Evolutionary conservation across 1,284 basidiomycete species (phyloP), one percentile per base, ranked within the genome.

Genomic region (Cryptococcus sp.): DNA sequence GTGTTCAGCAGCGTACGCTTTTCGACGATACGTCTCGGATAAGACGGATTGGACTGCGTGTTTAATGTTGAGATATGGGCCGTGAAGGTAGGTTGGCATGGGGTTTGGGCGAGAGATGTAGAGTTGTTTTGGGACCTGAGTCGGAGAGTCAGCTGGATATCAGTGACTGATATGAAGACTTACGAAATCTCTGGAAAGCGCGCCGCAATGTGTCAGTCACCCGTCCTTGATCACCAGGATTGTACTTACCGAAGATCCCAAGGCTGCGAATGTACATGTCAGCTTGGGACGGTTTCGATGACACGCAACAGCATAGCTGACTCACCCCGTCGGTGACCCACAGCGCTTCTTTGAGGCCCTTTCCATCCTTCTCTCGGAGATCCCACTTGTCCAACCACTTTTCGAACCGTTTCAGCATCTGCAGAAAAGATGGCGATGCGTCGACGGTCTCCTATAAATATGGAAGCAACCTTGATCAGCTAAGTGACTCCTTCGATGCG

Each of bases 361-460:
- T 71, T 23, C 60, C 65, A 49, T 72, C 70, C 30, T 35, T 13
- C 10, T 35, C 30, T 8, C 80, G 73, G 3, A 83, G 70, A 17
- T 72, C 73, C 64, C 81, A 80, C 20, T 68, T 69, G 10, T 68
- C 80, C 49, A 96, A 78, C 79, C 95, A 97, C 23, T 77, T 74
- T 51, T 85, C 81, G 68, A 95, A 85, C 51, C 78, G 75, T 15
- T 81, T 77, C 50, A 93, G 78, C 49, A 93, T 86, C 52, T 85
- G 81, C 16, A 86, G 81, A 73, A 95, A 97, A 1, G 81, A 81
- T 13, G 92, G 91, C 0, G 93, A 88, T 7, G 72, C 57, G 72
- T 96, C 86, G 50, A 97, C 88, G 77, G 91, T 87, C 19, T 81
- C 82, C 91, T 95, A 72, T 23, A 13, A 8, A 25, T n/a, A n/a